These are phyloP conservation scores for Mortierella sp. DNA, from an alignment of 371 early-diverging fungal species.

Conservation along the genomic window DNA sequence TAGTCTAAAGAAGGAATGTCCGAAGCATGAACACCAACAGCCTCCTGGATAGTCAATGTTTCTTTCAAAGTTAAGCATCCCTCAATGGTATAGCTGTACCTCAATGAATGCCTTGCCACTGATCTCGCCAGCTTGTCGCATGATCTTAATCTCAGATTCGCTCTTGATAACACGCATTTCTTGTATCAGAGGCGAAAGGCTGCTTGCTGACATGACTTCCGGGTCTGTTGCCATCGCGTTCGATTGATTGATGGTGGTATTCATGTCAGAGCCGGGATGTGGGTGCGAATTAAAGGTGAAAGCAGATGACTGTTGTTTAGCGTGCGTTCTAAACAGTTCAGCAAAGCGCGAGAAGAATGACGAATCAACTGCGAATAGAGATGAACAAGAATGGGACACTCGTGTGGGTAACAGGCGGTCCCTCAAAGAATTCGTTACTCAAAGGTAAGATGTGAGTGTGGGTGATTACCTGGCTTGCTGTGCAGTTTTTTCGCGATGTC, in stretches of 20 bases:
- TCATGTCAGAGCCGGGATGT: constrained; percentile 3
- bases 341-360: constrained; percentile 21
- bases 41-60: no score
- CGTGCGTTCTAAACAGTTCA: constrained; percentile 12
- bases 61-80: no score
- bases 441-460: no score
- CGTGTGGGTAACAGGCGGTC: not conserved
- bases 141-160: constrained; percentile 76
- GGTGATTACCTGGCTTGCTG: constrained; percentile 39
- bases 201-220: no score
- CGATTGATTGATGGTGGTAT: no score
- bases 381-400: not conserved
- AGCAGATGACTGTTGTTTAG: constrained; percentile 19
- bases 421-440: no score
- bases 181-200: constrained; percentile 72
- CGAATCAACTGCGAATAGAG: not conserved
- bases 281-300: constrained; percentile 26
- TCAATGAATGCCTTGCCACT: constrained; percentile 82
- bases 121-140: constrained; percentile 83
- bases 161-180: constrained; percentile 84
- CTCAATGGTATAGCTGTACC: constrained; percentile 45
- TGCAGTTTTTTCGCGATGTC: constrained; percentile 51
- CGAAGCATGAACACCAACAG: not conserved
- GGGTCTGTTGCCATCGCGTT: constrained; percentile 28
- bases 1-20: constrained; percentile 54